Percentiles rank a stretch among this genome's conserved stretches.
Evolutionary conservation across 2,329 filamentous ascomycete genomes (phyloP).

Genomic region (Aspergillus thermomutatus): DNA sequence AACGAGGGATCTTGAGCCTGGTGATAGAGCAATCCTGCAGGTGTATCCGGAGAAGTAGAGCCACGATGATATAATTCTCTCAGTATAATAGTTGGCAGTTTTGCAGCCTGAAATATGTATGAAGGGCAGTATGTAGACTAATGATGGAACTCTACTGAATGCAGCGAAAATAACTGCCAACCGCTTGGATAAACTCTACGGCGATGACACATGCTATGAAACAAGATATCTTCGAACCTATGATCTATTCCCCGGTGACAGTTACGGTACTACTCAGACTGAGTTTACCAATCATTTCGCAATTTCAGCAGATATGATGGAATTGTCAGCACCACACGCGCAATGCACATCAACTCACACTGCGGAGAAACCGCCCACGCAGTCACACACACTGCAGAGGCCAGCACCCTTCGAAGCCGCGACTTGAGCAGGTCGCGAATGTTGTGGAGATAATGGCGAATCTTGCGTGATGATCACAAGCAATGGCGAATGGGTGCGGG

Average conservation of each 20-base stretch:
- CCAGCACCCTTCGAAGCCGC: no score
- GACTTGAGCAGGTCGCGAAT: conserved; percentile 7
- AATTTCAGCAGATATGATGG: background rate
- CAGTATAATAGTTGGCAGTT: no score
- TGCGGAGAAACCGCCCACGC: background rate
- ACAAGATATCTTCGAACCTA: no score
- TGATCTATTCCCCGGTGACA: no score
- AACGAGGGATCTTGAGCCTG: conserved; percentile 2
- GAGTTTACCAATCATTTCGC: background rate
- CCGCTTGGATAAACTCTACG: no score
- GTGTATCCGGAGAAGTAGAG: background rate
- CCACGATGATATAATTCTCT: no score
- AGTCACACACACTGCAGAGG: background rate
- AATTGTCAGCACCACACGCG: background rate
- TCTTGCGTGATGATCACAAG: conserved; percentile 9
- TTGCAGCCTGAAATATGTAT: no score
- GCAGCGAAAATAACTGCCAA: no score
- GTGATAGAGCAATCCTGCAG: background rate
- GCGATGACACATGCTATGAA: no score
- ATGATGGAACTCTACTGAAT: no score
- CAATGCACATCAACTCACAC: background rate
- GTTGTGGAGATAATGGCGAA: conserved; percentile 19
- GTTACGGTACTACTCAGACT: no score
- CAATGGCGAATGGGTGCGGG: conserved; percentile 15
- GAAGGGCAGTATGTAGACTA: no score